A percentile compares a stretch with the other conserved stretches of the same genome.
Conservation (phyloP, 1,284 basidiomycete species). For the Ganoderma leucocontextum region DNA sequence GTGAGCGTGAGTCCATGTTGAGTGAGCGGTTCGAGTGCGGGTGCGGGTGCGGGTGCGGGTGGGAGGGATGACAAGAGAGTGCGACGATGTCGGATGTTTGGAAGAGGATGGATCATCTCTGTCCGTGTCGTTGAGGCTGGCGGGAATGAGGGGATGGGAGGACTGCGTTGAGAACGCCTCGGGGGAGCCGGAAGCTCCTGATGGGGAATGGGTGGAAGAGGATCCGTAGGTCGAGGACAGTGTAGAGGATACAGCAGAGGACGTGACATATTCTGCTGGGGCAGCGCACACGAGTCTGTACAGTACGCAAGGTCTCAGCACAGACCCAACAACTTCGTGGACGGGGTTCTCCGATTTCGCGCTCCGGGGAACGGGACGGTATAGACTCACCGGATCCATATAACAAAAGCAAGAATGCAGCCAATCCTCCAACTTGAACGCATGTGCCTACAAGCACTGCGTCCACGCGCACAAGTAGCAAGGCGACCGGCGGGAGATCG, state of each 20-base stretch:
- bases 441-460: conserved; percentile 31
- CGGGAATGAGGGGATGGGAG: neutral
- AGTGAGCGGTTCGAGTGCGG: neutral
- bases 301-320: neutral
- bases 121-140: neutral
- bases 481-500: conserved; percentile 6
- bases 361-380: neutral
- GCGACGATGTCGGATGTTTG: conserved; percentile 5
- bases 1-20: conserved; percentile 18
- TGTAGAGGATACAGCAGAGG: conserved; percentile 1
- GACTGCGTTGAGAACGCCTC: neutral
- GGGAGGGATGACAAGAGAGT: conserved; percentile 26
- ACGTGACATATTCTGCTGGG: conserved; percentile 16
- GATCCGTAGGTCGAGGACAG: neutral
- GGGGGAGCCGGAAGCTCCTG: neutral
- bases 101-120: neutral
- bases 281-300: conserved; percentile 24
- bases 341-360: neutral
- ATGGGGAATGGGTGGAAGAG: neutral
- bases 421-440: conserved; percentile 23
- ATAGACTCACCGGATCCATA: conserved; percentile 24
- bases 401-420: conserved; percentile 20
- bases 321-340: neutral
- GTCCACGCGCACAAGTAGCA: conserved; percentile 16
- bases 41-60: conserved; percentile 14